Evolutionary conservation across 352 stramenopile species (phyloP).

Genomic region (Globisporangium polare): DNA sequence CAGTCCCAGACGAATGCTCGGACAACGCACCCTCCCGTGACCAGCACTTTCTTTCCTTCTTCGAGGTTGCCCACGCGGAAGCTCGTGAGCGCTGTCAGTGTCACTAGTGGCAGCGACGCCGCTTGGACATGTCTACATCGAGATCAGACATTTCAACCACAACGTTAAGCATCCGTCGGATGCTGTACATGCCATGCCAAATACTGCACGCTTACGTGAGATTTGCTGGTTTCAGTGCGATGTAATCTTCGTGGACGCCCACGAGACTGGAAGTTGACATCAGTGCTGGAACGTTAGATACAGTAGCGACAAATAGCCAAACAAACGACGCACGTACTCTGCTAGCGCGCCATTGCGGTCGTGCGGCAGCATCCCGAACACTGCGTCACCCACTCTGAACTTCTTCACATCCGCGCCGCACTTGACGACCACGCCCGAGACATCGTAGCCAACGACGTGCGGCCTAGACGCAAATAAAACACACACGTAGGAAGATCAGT

Average conservation of each 20-base stretch:
- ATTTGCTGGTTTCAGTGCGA: slow-evolving; percentile 65
- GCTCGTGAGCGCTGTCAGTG: slow-evolving; percentile 43
- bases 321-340: slow-evolving; percentile 34
- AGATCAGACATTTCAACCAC: not conserved
- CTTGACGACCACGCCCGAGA: slow-evolving; percentile 55
- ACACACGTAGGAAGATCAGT: not conserved
- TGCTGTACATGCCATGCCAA: too few relatives aligned
- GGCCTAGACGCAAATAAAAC: slow-evolving; percentile 29
- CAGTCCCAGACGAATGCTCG: too few relatives aligned
- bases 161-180: not conserved
- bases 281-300: not conserved
- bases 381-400: slow-evolving; percentile 56
- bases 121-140: slow-evolving; percentile 54
- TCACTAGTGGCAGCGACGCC: slow-evolving; percentile 55
- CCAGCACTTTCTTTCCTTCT: slow-evolving; percentile 67
- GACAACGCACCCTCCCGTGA: slow-evolving; percentile 52
- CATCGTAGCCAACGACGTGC: slow-evolving; percentile 66
- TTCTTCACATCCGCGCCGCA: slow-evolving; percentile 52
- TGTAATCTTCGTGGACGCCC: slow-evolving; percentile 47
- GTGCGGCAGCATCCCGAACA: slow-evolving; percentile 73
- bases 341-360: slow-evolving; percentile 55
- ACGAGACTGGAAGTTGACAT: slow-evolving; percentile 28
- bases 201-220: slow-evolving; percentile 30
- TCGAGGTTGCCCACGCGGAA: slow-evolving; percentile 47
- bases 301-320: not conserved